These are phyloP conservation scores for Musa troglodytarum DNA, from an alignment of 176 grass and related monocot species.

Conservation along the genomic window DNA sequence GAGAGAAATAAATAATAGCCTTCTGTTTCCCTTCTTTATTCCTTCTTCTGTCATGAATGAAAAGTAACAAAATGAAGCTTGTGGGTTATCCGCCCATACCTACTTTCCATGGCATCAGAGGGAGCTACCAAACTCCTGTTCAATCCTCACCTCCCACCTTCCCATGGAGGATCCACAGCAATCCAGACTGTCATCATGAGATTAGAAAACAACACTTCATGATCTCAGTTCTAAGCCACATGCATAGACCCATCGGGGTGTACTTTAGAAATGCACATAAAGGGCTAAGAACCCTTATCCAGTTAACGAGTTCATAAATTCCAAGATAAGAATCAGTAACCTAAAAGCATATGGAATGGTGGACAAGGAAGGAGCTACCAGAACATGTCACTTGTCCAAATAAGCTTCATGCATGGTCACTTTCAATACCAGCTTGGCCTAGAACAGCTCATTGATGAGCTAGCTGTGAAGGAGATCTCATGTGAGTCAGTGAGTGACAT, in stretches of 20 bases:
- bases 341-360: no score
- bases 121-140: background rate
- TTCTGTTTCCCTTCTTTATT: background rate
- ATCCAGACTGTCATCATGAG: background rate
- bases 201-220: slow-evolving; percentile 1
- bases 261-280: no score
- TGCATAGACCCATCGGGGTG: no score
- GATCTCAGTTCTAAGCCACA: background rate
- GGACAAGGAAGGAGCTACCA: background rate
- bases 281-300: no score
- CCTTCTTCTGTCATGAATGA: slow-evolving; percentile 30
- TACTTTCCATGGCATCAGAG: slow-evolving; percentile 3
- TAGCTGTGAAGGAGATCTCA: background rate
- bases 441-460: background rate
- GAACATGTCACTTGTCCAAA: slow-evolving; percentile 11
- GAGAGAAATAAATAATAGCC: slow-evolving; percentile 23
- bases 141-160: background rate
- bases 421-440: slow-evolving; percentile 30
- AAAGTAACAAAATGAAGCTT: slow-evolving; percentile 30
- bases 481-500: slow-evolving; percentile 13
- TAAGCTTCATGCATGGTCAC: slow-evolving; percentile 21
- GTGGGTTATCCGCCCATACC: slow-evolving; percentile 11
- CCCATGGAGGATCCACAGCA: background rate
- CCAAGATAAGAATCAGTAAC: no score
- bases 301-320: no score